phyloP scores from a whole-genome alignment of 106 monocot genomes.

The Amphibolis antarctica region DNA sequence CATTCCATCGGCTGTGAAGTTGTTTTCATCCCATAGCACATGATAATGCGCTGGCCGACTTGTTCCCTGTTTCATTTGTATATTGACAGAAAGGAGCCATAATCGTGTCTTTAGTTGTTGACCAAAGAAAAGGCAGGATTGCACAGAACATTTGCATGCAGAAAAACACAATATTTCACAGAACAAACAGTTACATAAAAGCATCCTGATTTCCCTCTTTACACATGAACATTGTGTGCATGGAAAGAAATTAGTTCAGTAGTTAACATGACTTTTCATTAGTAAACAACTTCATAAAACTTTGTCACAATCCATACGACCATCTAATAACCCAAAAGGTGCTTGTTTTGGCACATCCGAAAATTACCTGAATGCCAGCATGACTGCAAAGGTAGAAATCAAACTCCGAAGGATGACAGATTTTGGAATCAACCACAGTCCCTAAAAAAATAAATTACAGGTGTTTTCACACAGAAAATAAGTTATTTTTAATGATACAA shows the following conservation, averaged over 20 bases:
- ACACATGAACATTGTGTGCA: too few species aligned
- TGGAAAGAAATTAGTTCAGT: too few species aligned
- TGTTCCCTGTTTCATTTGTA: constrained; percentile 39
- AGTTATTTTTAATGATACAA: too few species aligned
- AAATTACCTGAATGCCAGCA: constrained; percentile 44
- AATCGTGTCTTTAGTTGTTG: not conserved
- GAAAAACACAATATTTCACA: not conserved
- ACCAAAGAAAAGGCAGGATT: not conserved
- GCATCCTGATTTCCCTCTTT: too few species aligned
- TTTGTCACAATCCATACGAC: not conserved
- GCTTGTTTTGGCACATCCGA: too few species aligned
- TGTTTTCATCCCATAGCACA: constrained; percentile 88
- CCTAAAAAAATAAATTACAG: constrained; percentile 14
- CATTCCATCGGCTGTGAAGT: constrained; percentile 62
- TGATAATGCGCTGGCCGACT: constrained; percentile 86
- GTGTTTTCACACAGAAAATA: too few species aligned
- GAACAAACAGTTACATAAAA: too few species aligned
- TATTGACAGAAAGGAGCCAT: not conserved
- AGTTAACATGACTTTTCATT: too few species aligned
- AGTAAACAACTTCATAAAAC: too few species aligned
- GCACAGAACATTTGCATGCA: not conserved
- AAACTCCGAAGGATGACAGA: constrained; percentile 60
- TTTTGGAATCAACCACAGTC: constrained; percentile 57
- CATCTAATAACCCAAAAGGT: not conserved
- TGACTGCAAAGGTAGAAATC: constrained; percentile 67